Percentiles rank a stretch among this genome's conserved stretches.
These are phyloP conservation scores for Arabidopsis suecica DNA, from an alignment of 345 rosid genomes.

Conservation along the genomic window DNA sequence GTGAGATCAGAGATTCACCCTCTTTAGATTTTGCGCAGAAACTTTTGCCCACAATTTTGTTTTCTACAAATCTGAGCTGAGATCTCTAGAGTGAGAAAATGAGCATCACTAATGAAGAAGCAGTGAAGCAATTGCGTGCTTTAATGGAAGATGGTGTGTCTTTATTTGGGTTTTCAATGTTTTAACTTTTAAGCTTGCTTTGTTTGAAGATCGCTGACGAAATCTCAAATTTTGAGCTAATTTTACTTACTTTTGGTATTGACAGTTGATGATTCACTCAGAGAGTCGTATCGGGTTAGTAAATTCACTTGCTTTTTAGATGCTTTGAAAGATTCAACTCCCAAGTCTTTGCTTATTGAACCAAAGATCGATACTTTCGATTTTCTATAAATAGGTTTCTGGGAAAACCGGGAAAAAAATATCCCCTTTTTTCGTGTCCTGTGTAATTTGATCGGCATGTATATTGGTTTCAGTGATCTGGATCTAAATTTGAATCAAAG, in stretches of 20 bases:
- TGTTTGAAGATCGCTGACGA: conserved; percentile 40
- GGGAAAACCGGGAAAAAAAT: not conserved
- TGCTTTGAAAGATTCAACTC: conserved; percentile 16
- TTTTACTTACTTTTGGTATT: conserved; percentile 8
- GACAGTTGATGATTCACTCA: conserved; percentile 74
- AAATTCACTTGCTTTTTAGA: conserved; percentile 5
- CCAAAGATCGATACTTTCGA: not conserved
- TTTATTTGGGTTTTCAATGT: not conserved
- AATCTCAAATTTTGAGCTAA: conserved; percentile 20
- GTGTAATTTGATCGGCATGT: conserved; percentile 23
- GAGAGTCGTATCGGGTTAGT: conserved; percentile 75
- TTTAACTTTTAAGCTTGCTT: conserved; percentile 5
- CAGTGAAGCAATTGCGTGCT: conserved; percentile 69
- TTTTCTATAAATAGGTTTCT: conserved; percentile 7
- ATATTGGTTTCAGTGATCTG: conserved; percentile 5
- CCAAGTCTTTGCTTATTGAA: conserved; percentile 14
- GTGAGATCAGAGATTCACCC: conserved; percentile 39
- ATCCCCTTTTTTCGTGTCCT: not conserved
- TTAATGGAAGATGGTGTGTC: conserved; percentile 76
- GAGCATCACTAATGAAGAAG: conserved; percentile 68
- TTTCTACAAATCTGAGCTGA: conserved; percentile 35
- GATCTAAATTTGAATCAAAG: conserved; percentile 26
- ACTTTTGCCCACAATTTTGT: conserved; percentile 16
- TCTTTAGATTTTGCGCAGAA: conserved; percentile 31
- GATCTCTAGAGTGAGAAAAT: conserved; percentile 45